Evolutionary conservation across 164 flowering plant species (phyloP).

Genomic region (Nymphaea colorata): DNA sequence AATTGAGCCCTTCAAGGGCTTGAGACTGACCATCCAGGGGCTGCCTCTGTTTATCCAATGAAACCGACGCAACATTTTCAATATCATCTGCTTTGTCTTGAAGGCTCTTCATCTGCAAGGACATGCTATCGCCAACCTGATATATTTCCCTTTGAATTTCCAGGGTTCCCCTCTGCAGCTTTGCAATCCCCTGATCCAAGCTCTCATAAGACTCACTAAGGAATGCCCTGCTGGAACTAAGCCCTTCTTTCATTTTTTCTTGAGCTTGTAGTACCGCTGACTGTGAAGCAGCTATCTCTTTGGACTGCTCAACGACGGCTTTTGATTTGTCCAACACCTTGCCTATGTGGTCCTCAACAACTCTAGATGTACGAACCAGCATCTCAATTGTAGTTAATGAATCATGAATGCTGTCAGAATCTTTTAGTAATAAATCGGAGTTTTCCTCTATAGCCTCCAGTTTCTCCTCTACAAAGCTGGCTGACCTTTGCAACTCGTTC

Average conservation of each 20-base stretch:
- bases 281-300: constrained; percentile 49
- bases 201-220: constrained; percentile 38
- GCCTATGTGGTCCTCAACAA: constrained; percentile 30
- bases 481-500: constrained; percentile 50
- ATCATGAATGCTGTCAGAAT: constrained; percentile 38
- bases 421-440: constrained; percentile 33
- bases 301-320: constrained; percentile 40
- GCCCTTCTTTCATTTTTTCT: constrained; percentile 33
- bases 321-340: constrained; percentile 34
- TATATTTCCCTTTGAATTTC: constrained; percentile 55
- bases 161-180: constrained; percentile 33
- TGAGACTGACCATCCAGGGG: constrained; percentile 59
- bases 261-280: constrained; percentile 47
- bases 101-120: constrained; percentile 42
- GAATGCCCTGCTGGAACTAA: constrained; percentile 46
- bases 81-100: constrained; percentile 68
- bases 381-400: constrained; percentile 43
- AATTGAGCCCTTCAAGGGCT: constrained; percentile 59
- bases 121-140: constrained; percentile 45
- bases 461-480: constrained; percentile 50
- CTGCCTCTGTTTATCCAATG: constrained; percentile 59
- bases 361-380: constrained; percentile 33
- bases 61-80: constrained; percentile 41
- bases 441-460: constrained; percentile 41
- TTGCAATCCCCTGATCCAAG: constrained; percentile 41